Percentiles rank a stretch among this genome's conserved stretches.
These are phyloP conservation scores for Penicillium sp. DNA, from an alignment of 2,329 filamentous ascomycete species.

Conservation along the genomic window DNA sequence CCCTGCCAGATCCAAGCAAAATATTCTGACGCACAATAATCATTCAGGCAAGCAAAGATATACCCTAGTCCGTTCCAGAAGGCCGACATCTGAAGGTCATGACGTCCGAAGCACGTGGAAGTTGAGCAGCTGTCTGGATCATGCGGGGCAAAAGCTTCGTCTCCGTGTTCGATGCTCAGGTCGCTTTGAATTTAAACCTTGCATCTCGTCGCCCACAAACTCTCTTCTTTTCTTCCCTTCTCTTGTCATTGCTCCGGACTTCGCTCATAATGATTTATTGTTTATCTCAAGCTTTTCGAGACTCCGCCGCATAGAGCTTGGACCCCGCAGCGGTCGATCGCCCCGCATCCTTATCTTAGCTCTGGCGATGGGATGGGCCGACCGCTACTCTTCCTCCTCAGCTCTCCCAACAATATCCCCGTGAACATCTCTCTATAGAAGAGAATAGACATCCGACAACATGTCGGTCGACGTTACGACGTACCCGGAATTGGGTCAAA, in stretches of 20 bases:
- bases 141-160: neutral
- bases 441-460: constrained; percentile 31
- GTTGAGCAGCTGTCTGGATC: neutral
- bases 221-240: neutral
- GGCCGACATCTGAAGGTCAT: neutral
- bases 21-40: too few relatives aligned
- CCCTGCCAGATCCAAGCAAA: too few relatives aligned
- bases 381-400: neutral
- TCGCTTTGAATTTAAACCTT: neutral
- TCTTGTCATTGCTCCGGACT: neutral
- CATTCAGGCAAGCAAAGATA: too few relatives aligned
- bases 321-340: neutral
- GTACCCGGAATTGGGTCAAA: constrained; percentile 76
- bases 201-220: neutral
- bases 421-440: neutral
- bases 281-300: neutral
- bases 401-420: neutral
- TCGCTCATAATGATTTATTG: neutral
- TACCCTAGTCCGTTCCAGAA: too few relatives aligned
- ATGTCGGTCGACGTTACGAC: constrained; percentile 61
- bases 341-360: constrained; percentile 2
- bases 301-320: neutral
- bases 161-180: neutral
- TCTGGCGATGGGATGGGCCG: neutral
- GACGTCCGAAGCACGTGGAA: neutral